Conservation (phyloP, 352 stramenopile genomes). For the Thraustochytrium sp. region DNA sequence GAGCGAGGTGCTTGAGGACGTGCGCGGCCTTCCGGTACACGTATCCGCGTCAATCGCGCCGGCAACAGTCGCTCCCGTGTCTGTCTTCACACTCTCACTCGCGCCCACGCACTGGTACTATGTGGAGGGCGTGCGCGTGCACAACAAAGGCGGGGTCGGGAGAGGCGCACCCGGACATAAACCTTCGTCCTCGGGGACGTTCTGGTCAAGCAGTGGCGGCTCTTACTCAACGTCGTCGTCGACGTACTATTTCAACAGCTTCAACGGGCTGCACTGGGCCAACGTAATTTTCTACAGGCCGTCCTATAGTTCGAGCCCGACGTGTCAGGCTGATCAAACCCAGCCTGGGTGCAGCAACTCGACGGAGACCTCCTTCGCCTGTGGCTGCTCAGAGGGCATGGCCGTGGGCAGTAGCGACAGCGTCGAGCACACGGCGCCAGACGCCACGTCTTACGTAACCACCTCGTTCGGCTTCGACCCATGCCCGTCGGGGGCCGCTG, state of each 20-base stretch:
- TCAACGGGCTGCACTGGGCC: too few relatives aligned
- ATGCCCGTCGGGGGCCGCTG: not conserved
- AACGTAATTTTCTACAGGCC: too few relatives aligned
- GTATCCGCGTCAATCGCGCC: not conserved
- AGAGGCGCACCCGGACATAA: not conserved
- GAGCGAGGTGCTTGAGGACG: not conserved
- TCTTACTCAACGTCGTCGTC: too few relatives aligned
- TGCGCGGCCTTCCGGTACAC: not conserved
- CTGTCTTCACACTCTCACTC: not conserved
- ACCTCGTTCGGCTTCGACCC: not conserved
- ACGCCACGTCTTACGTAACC: not conserved
- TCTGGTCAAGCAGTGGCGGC: too few relatives aligned
- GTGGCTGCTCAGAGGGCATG: too few relatives aligned
- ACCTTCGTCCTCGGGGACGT: too few relatives aligned
- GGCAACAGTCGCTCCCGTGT: not conserved
- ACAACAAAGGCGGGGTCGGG: not conserved
- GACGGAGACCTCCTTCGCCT: too few relatives aligned
- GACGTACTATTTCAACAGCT: too few relatives aligned
- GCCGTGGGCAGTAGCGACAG: too few relatives aligned
- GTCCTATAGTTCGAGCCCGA: too few relatives aligned
- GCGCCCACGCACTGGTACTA: conserved; percentile 14
- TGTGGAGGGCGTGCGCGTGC: conserved; percentile 8
- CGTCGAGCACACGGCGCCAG: not conserved
- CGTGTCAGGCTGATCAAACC: too few relatives aligned
- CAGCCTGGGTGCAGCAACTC: too few relatives aligned